phyloP scores from a whole-genome alignment of 2,329 filamentous ascomycete genomes.

The Epichloe sp. region DNA sequence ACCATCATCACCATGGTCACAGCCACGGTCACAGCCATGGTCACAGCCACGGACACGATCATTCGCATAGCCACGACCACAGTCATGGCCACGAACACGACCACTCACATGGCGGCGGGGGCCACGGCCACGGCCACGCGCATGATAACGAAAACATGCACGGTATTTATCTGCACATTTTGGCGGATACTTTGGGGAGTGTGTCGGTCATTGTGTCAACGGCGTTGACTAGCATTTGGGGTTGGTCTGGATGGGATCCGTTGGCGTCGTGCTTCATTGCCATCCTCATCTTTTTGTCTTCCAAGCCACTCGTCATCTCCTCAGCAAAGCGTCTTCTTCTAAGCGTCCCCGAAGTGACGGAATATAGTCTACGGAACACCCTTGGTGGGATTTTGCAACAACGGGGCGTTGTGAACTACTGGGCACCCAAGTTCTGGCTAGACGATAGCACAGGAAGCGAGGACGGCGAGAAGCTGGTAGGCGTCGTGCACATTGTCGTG shows the following conservation, averaged over 20 bases:
- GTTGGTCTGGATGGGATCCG: constrained; percentile 91
- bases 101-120: constrained; percentile 31
- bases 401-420: constrained; percentile 73
- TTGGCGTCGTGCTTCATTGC: constrained; percentile 90
- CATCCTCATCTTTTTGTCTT: constrained; percentile 82
- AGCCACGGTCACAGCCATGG: constrained; percentile 24
- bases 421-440: constrained; percentile 84
- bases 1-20: constrained; percentile 41
- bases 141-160: constrained; percentile 96
- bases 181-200: constrained; percentile 89
- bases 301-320: constrained; percentile 73
- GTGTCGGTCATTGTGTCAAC: constrained; percentile 91
- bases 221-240: constrained; percentile 69
- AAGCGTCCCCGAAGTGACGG: constrained; percentile 69
- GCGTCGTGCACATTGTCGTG: constrained; percentile 77
- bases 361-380: constrained; percentile 78
- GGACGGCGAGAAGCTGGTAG: constrained; percentile 47
- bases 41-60: constrained; percentile 27
- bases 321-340: constrained; percentile 74
- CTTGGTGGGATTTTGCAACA: constrained; percentile 72
- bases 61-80: constrained; percentile 27
- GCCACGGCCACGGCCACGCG: constrained; percentile 11
- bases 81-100: constrained; percentile 23
- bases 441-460: constrained; percentile 48
- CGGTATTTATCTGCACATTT: constrained; percentile 89